A percentile compares a stretch with the other conserved stretches of the same genome.
These are phyloP conservation scores for Neostapfia colusana DNA, from an alignment of 176 grass and related monocot genomes.

Conservation along the genomic window DNA sequence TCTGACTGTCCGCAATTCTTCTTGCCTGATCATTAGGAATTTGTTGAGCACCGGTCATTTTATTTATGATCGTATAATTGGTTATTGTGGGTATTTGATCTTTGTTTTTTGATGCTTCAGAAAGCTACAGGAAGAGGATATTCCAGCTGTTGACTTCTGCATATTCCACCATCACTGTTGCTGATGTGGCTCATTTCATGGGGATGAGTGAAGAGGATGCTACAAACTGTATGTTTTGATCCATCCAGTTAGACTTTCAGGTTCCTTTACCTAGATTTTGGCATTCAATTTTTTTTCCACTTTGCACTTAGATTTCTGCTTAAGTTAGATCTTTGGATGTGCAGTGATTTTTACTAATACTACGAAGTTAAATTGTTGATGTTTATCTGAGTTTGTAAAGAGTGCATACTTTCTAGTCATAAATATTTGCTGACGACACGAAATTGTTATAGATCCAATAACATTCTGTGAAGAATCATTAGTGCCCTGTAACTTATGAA, in stretches of 20 bases:
- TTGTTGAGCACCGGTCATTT: neutral
- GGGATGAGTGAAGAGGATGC: conserved; percentile 85
- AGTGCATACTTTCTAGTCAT: conserved; percentile 1
- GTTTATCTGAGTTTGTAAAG: neutral
- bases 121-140: conserved; percentile 93
- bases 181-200: conserved; percentile 77
- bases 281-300: neutral
- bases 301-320: neutral
- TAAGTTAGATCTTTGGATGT: neutral
- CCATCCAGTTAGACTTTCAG: conserved; percentile 13
- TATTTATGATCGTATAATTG: neutral
- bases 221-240: conserved; percentile 69
- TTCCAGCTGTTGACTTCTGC: conserved; percentile 83
- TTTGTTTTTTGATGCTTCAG: conserved; percentile 44
- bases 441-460: neutral
- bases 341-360: conserved; percentile 15
- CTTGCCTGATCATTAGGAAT: conserved; percentile 18
- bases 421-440: neutral
- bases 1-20: neutral
- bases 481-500: conserved; percentile 10
- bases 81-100: neutral
- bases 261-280: neutral
- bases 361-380: neutral
- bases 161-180: conserved; percentile 76
- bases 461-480: neutral